Conservation (phyloP, 257 asterid species). For the Datura wrightii region DNA sequence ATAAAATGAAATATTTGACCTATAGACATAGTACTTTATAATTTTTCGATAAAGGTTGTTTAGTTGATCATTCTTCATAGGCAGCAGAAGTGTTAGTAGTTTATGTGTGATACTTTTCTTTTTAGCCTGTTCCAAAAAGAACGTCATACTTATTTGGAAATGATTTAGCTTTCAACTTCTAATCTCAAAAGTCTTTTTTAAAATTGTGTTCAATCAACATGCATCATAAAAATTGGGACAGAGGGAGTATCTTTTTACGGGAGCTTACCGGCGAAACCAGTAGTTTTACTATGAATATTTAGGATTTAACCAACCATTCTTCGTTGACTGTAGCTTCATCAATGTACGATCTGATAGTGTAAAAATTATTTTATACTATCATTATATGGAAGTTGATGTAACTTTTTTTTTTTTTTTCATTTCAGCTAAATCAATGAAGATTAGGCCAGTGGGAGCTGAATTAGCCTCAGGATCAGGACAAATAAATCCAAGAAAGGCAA, state of each 20-base stretch:
- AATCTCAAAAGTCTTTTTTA: not conserved
- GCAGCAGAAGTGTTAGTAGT: not conserved
- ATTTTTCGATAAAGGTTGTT: too few species aligned
- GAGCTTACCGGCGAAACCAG: not conserved
- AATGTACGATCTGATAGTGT: not conserved
- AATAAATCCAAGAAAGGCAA: slow-evolving; percentile 59
- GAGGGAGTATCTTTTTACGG: not conserved
- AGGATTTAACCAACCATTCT: not conserved
- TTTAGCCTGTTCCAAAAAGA: not conserved
- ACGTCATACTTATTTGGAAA: not conserved
- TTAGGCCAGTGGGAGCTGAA: slow-evolving; percentile 48
- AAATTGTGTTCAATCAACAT: not conserved
- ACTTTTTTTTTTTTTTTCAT: not conserved
- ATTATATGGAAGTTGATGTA: not conserved
- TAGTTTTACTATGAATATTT: not conserved
- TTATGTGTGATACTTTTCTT: not conserved
- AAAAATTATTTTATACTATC: accelerated
- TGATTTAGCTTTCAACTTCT: not conserved
- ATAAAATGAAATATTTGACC: not conserved
- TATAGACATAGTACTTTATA: not conserved
- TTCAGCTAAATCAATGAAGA: slow-evolving; percentile 63
- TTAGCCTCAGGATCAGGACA: slow-evolving; percentile 71
- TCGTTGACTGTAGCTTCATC: not conserved
- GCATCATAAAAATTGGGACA: not conserved
- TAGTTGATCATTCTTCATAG: not conserved